These are phyloP conservation scores for Colletotrichum nymphaeae DNA, from an alignment of 2,329 filamentous ascomycete species.

Conservation along the genomic window DNA sequence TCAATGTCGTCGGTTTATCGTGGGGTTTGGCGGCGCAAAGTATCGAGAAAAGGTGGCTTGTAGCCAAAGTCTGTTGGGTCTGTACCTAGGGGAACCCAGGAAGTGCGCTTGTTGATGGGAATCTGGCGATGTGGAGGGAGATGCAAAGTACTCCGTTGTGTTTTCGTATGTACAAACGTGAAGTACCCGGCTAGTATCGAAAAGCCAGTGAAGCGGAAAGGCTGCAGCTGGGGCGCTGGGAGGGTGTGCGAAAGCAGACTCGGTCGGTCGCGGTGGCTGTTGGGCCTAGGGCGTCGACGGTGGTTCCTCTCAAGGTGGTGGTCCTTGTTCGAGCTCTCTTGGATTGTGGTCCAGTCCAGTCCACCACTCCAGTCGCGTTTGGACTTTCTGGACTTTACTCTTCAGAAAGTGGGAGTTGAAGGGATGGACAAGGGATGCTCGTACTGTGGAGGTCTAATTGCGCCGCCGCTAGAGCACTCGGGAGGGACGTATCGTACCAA, in stretches of 20 bases:
- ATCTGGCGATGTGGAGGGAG: conserved; percentile 15
- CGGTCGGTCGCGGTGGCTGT: background rate
- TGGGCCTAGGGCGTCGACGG: conserved; percentile 27
- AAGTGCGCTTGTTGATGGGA: conserved; percentile 2
- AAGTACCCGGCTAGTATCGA: background rate
- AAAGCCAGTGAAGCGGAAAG: background rate
- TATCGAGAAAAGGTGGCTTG: conserved; percentile 13
- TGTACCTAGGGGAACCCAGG: conserved; percentile 9
- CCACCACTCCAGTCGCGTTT: conserved; percentile 27
- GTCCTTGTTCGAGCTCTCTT: conserved; percentile 28
- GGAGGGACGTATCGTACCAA: conserved; percentile 46
- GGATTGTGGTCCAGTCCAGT: conserved; percentile 15
- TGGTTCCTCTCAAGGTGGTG: conserved; percentile 16
- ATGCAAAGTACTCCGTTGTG: conserved; percentile 1
- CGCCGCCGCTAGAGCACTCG: conserved; percentile 30
- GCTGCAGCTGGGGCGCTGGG: background rate
- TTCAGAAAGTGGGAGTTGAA: conserved; percentile 16
- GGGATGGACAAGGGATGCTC: conserved; percentile 23
- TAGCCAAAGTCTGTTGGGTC: background rate
- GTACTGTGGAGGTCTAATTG: conserved; percentile 32
- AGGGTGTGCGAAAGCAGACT: background rate
- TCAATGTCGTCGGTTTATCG: conserved; percentile 19
- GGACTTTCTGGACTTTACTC: conserved; percentile 12
- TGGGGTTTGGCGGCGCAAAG: conserved; percentile 1
- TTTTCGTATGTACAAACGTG: background rate